A percentile compares a stretch with the other conserved stretches of the same genome.
Evolutionary conservation across 371 early-diverging fungal genomes (phyloP).

Genomic region (Mortierella sp.): DNA sequence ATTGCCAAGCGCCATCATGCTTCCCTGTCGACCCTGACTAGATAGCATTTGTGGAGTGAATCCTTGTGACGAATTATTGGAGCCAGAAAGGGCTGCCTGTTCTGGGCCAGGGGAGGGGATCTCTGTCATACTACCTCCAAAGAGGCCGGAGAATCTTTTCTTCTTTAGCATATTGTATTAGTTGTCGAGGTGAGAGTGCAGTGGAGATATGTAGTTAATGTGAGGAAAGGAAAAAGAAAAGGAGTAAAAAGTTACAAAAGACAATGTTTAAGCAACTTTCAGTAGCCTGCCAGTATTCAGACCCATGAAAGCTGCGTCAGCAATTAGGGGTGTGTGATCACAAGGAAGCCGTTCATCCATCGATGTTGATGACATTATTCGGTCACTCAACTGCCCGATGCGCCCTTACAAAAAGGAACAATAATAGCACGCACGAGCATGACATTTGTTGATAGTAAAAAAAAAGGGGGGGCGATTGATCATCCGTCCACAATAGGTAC

Average conservation of each 20-base stretch:
- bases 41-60: constrained; percentile 31
- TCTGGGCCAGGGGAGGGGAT: constrained; percentile 51
- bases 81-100: constrained; percentile 12
- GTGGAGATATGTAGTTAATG: not conserved
- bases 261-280: not conserved
- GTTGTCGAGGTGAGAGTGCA: not conserved
- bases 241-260: not conserved
- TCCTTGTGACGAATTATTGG: not conserved
- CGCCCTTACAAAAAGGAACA: not conserved
- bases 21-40: constrained; percentile 47
- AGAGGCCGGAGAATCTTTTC: constrained; percentile 53
- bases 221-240: not conserved
- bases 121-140: constrained; percentile 44
- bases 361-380: not conserved
- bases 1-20: constrained; percentile 19
- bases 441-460: not conserved
- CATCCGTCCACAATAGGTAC: not conserved
- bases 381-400: constrained; percentile 1
- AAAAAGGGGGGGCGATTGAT: constrained; percentile 7
- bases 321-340: not conserved
- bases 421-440: not conserved
- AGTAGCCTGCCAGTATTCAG: not conserved
- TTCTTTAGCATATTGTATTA: constrained; percentile 42
- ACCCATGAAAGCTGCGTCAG: not conserved
- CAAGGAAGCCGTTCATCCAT: not conserved